Conservation (phyloP, 2,329 filamentous ascomycete species). For the Apiospora pterosperma region DNA sequence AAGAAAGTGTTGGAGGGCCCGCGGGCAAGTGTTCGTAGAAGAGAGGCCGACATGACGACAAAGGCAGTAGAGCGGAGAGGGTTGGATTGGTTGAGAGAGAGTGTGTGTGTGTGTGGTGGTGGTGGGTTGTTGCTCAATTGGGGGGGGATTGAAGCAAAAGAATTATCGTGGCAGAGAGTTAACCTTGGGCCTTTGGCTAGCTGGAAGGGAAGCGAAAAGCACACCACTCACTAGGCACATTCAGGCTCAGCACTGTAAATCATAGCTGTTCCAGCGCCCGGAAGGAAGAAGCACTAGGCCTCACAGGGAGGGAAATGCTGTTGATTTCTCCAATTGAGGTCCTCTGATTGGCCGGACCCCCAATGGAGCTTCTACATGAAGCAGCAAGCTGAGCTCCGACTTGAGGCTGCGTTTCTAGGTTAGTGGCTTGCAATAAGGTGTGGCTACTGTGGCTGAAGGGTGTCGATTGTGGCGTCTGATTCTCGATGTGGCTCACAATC, state of each 20-base stretch:
- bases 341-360: background rate
- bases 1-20: slow-evolving; percentile 59
- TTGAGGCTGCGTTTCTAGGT: background rate
- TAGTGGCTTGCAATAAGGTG: background rate
- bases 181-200: background rate
- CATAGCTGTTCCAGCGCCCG: background rate
- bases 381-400: background rate
- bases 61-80: slow-evolving; percentile 9
- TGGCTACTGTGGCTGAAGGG: background rate
- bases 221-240: background rate
- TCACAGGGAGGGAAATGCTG: background rate
- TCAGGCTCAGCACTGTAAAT: background rate
- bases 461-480: background rate
- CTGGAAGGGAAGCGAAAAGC: background rate
- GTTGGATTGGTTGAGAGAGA: slow-evolving; percentile 7
- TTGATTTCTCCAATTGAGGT: background rate
- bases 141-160: slow-evolving; percentile 4
- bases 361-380: background rate
- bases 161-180: slow-evolving; percentile 6
- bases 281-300: background rate
- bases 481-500: background rate
- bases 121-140: slow-evolving; percentile 5
- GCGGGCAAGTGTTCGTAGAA: slow-evolving; percentile 71
- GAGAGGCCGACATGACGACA: slow-evolving; percentile 60
- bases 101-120: background rate